phyloP scores from a whole-genome alignment of 768 basidiomycete genomes.

The Termitomyces eurrhizus region DNA sequence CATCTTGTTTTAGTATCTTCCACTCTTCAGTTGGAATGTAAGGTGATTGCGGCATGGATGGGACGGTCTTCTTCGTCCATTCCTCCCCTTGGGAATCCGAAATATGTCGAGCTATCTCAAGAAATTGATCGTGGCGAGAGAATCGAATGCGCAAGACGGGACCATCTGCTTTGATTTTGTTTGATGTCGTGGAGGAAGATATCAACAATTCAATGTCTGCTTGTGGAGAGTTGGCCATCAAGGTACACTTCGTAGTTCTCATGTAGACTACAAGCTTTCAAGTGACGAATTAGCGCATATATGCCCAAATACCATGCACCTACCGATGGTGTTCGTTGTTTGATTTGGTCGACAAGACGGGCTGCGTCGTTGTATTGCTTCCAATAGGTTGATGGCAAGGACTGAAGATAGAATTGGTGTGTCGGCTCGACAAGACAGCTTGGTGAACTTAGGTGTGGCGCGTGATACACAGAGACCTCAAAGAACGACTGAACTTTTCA shows the following conservation, averaged over 20 bases:
- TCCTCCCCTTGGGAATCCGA: conserved; percentile 29
- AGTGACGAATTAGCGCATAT: background rate
- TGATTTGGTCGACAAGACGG: conserved; percentile 42
- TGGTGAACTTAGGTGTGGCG: conserved; percentile 47
- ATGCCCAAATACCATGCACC: conserved; percentile 1
- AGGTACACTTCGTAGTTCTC: conserved; percentile 35
- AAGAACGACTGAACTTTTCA: background rate
- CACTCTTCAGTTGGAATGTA: conserved; percentile 21
- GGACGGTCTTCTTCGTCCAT: conserved; percentile 35
- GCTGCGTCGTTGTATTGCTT: conserved; percentile 44
- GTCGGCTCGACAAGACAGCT: conserved; percentile 44
- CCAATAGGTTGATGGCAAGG: conserved; percentile 39
- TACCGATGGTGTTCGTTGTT: conserved; percentile 51
- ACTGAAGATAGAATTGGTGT: conserved; percentile 27
- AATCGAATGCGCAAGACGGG: conserved; percentile 35
- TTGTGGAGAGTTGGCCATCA: conserved; percentile 49
- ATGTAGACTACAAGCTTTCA: conserved; percentile 40
- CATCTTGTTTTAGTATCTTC: conserved; percentile 21
- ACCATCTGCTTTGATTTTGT: conserved; percentile 7
- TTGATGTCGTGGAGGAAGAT: conserved; percentile 9
- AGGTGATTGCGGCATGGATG: conserved; percentile 17
- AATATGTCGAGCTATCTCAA: conserved; percentile 33
- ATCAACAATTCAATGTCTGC: conserved; percentile 46
- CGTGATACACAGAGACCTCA: conserved; percentile 43
- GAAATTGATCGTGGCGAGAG: conserved; percentile 25